Evolutionary conservation across 257 asterid species (phyloP).

Genomic region (Echium plantagineum): DNA sequence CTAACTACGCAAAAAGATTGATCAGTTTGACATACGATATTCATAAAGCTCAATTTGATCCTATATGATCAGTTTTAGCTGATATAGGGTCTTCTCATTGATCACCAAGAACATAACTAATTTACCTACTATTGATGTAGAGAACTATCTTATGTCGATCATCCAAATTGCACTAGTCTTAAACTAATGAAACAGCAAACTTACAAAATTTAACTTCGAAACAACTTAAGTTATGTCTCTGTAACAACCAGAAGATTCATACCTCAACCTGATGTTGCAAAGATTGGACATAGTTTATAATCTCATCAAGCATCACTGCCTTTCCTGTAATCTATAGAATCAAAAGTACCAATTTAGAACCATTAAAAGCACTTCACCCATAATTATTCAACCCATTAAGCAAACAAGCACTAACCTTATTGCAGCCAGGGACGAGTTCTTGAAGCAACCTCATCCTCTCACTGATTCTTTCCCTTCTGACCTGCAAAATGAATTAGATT

Average conservation of each 20-base stretch:
- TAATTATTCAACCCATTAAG: not conserved
- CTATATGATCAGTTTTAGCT: no score
- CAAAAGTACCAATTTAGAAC: conserved; percentile 1
- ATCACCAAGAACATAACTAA: not conserved
- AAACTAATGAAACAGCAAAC: not conserved
- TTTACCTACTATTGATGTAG: not conserved
- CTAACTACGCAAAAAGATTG: no score
- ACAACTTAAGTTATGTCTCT: no score
- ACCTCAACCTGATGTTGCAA: conserved; percentile 98
- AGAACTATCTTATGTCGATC: not conserved
- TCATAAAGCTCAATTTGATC: no score
- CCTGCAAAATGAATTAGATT: conserved; percentile 30
- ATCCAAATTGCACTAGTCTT: not conserved
- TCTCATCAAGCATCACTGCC: conserved; percentile 98
- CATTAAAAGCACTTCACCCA: not conserved
- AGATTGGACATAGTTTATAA: conserved; percentile 89
- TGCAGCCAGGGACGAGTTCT: conserved; percentile 95
- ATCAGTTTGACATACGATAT: no score
- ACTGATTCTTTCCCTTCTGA: conserved; percentile 84
- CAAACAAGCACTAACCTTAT: conserved; percentile 34
- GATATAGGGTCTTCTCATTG: not conserved
- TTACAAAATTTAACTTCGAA: no score
- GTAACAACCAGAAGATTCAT: conserved; percentile 4
- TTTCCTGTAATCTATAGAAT: conserved; percentile 71
- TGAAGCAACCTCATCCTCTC: conserved; percentile 95